Evolutionary conservation across 1,139 yeast species (phyloP).

Genomic region (Kluyveromyces sp.): DNA sequence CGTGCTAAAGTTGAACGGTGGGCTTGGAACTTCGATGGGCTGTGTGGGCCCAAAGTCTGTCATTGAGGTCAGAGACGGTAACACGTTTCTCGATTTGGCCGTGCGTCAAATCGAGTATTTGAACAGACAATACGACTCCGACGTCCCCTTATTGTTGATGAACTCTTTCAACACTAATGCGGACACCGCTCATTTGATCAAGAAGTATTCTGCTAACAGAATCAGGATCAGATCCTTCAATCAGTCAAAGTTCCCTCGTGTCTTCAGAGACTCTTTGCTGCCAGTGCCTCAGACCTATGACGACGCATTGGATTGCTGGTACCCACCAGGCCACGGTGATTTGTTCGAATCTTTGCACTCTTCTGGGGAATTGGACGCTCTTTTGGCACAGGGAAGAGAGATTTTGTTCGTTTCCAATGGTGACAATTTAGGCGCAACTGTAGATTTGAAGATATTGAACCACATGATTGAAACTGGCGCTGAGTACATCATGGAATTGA

Average conservation of each 20-base stretch:
- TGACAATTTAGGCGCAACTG: slow-evolving; percentile 97
- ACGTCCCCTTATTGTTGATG: slow-evolving; percentile 94
- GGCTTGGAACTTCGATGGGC: slow-evolving; percentile 98
- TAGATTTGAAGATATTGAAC: slow-evolving; percentile 80
- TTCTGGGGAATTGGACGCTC: slow-evolving; percentile 86
- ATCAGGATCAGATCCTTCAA: slow-evolving; percentile 92
- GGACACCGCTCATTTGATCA: slow-evolving; percentile 91
- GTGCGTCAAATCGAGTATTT: slow-evolving; percentile 96
- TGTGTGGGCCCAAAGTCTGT: slow-evolving; percentile 98
- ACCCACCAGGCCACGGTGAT: slow-evolving; percentile 99
- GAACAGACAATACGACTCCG: slow-evolving; percentile 84
- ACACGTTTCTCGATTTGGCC: slow-evolving; percentile 87
- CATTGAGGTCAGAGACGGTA: slow-evolving; percentile 97
- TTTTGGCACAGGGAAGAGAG: slow-evolving; percentile 91
- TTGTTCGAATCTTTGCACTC: slow-evolving; percentile 83
- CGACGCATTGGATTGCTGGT: slow-evolving; percentile 83
- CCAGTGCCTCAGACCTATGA: slow-evolving; percentile 81
- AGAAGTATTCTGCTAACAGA: slow-evolving; percentile 95
- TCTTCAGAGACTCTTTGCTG: slow-evolving; percentile 84
- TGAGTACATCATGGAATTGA: slow-evolving; percentile 96
- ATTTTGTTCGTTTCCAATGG: slow-evolving; percentile 93
- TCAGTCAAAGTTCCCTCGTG: slow-evolving; percentile 95
- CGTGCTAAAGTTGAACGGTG: slow-evolving; percentile 94
- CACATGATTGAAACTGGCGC: slow-evolving; percentile 90
- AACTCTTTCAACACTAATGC: slow-evolving; percentile 96